Conservation (phyloP, 169 alveolate genomes). For the Sarcocystis neurona region DNA sequence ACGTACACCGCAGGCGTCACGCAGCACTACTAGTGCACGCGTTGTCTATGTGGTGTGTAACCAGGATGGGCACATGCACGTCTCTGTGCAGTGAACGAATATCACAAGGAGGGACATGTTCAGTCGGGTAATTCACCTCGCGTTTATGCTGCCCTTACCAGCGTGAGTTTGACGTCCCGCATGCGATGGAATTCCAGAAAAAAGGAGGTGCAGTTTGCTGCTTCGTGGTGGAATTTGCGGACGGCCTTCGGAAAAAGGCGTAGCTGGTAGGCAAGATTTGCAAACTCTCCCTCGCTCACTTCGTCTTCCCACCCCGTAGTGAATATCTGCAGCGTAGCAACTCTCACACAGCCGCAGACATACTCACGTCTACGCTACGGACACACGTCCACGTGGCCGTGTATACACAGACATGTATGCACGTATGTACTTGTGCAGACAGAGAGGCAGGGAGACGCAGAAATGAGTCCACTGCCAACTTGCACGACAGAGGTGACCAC, state of each 20-base stretch:
- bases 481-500: too few relatives aligned
- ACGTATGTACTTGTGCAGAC: too few relatives aligned
- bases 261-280: neutral
- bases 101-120: too few relatives aligned
- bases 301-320: slow-evolving; percentile 19
- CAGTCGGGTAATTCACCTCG: too few relatives aligned
- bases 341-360: too few relatives aligned
- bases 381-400: too few relatives aligned
- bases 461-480: too few relatives aligned
- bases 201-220: neutral
- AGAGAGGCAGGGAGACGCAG: too few relatives aligned
- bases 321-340: neutral
- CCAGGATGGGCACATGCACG: too few relatives aligned
- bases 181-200: slow-evolving; percentile 27
- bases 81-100: too few relatives aligned
- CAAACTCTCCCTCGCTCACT: slow-evolving; percentile 26
- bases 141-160: neutral
- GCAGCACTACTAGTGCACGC: neutral
- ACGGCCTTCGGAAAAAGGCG: slow-evolving; percentile 16
- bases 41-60: neutral
- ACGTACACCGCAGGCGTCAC: neutral
- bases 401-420: too few relatives aligned
- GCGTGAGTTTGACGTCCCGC: slow-evolving; percentile 14
- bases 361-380: too few relatives aligned
- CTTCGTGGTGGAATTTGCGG: neutral